A percentile compares a stretch with the other conserved stretches of the same genome.
phyloP scores from a whole-genome alignment of 495 filamentous ascomycete genomes.

The Entonaema liquescens region DNA sequence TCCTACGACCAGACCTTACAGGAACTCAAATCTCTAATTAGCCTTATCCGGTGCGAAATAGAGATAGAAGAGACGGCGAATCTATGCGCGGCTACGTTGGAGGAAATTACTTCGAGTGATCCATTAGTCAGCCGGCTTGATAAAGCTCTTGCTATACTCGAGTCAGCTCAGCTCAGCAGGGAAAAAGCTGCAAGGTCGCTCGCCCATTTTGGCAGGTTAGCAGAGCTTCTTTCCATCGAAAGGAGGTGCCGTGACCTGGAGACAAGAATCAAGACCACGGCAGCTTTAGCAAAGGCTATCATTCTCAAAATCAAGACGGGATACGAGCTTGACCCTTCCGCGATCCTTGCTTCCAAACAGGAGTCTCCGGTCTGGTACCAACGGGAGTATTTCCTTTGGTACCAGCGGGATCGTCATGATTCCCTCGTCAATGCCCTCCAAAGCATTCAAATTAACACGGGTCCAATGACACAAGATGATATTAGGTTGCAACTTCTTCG shows the following conservation, averaged over 20 bases:
- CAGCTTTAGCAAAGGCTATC: conserved; percentile 5
- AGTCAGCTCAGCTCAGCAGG: conserved; percentile 18
- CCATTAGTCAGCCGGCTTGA: conserved; percentile 8
- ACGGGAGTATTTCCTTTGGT: background rate
- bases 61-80: conserved; percentile 24
- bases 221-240: conserved; percentile 16
- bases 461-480: conserved; percentile 29
- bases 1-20: conserved; percentile 2
- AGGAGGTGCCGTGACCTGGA: conserved; percentile 19
- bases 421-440: conserved; percentile 31
- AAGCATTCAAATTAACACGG: conserved; percentile 13
- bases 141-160: conserved; percentile 6
- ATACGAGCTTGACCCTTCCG: conserved; percentile 23
- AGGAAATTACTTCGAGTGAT: conserved; percentile 8
- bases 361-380: background rate
- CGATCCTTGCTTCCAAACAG: conserved; percentile 10
- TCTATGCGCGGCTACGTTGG: conserved; percentile 4
- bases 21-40: conserved; percentile 6
- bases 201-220: conserved; percentile 10
- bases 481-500: conserved; percentile 27
- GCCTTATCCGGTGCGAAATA: conserved; percentile 5
- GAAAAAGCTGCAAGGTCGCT: conserved; percentile 2
- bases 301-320: conserved; percentile 32
- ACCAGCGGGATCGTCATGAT: conserved; percentile 10
- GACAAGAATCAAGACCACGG: conserved; percentile 12